These are phyloP conservation scores for Pichia sp. DNA, from an alignment of 1,139 yeast species.

Conservation along the genomic window DNA sequence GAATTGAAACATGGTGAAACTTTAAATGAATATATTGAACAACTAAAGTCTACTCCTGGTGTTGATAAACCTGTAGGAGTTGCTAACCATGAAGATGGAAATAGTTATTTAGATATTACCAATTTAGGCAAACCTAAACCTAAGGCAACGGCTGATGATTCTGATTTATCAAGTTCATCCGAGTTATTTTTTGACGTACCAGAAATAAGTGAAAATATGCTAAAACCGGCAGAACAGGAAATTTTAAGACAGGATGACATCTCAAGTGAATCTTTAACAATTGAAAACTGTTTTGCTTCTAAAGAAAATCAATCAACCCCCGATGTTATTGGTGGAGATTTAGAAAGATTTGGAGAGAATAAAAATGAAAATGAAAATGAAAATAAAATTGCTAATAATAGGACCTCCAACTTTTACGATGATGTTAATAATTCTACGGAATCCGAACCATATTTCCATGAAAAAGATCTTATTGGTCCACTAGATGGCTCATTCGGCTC, in stretches of 20 bases:
- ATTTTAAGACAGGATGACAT: too few relatives aligned
- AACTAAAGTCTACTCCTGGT: constrained; percentile 6
- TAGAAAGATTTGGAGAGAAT: too few relatives aligned
- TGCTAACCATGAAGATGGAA: too few relatives aligned
- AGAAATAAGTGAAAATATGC: not conserved
- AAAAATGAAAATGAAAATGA: not conserved
- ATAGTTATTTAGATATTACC: not conserved
- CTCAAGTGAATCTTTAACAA: too few relatives aligned
- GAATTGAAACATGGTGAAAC: constrained; percentile 10
- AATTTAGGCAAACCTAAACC: constrained; percentile 3
- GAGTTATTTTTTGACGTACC: constrained; percentile 20
- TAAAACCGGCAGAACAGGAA: not conserved
- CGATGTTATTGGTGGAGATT: too few relatives aligned
- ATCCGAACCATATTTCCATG: not conserved
- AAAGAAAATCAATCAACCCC: too few relatives aligned
- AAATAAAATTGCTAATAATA: not conserved
- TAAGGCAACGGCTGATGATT: not conserved
- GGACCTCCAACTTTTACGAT: not conserved
- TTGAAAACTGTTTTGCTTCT: too few relatives aligned
- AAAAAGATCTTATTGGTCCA: constrained; percentile 1
- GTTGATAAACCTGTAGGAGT: too few relatives aligned
- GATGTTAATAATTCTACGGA: not conserved
- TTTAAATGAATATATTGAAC: constrained; percentile 8
- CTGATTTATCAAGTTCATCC: constrained; percentile 13
- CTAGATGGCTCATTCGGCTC: not conserved